phyloP scores from a whole-genome alignment of 2,329 filamentous ascomycete genomes.

The Davidsoniella eucalypti region DNA sequence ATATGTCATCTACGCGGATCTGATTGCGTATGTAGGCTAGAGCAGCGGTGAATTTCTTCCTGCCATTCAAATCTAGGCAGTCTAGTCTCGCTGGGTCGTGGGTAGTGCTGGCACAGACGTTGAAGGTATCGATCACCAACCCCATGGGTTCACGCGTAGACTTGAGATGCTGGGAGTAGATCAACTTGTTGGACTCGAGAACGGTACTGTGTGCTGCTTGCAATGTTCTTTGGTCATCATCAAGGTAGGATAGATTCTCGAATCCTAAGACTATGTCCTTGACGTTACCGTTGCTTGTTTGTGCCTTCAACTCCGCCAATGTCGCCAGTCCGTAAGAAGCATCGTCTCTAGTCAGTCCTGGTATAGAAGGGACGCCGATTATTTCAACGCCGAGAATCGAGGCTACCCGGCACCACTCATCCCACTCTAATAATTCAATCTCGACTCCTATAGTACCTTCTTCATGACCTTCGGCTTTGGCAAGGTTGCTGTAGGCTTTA shows the following conservation, averaged over 20 bases:
- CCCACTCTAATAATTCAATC: no score
- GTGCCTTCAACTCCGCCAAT: no score
- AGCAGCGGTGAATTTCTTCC: no score
- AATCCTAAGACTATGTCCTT: no score
- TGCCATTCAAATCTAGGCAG: not conserved
- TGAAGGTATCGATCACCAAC: slow-evolving; percentile 18
- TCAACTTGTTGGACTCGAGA: not conserved
- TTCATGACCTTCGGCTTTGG: slow-evolving; percentile 12
- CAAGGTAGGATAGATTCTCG: no score
- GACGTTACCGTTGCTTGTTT: no score
- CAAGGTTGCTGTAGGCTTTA: slow-evolving; percentile 6
- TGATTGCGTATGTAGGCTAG: no score
- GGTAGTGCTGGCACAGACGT: slow-evolving; percentile 14
- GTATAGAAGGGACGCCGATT: slow-evolving; percentile 13
- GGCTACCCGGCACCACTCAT: no score
- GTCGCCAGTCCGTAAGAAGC: no score
- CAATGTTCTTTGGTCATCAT: slow-evolving; percentile 9
- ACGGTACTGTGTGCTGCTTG: slow-evolving; percentile 13
- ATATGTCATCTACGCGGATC: slow-evolving; percentile 1
- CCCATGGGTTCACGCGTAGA: slow-evolving; percentile 2
- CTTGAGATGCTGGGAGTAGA: no score
- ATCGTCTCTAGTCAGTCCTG: not conserved
- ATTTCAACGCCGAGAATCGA: no score
- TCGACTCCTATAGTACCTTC: no score
- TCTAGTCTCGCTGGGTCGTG: not conserved